A percentile compares a stretch with the other conserved stretches of the same genome.
Evolutionary conservation across 495 filamentous ascomycete genomes (phyloP).

Genomic region (Talaromyces trachyspermus): DNA sequence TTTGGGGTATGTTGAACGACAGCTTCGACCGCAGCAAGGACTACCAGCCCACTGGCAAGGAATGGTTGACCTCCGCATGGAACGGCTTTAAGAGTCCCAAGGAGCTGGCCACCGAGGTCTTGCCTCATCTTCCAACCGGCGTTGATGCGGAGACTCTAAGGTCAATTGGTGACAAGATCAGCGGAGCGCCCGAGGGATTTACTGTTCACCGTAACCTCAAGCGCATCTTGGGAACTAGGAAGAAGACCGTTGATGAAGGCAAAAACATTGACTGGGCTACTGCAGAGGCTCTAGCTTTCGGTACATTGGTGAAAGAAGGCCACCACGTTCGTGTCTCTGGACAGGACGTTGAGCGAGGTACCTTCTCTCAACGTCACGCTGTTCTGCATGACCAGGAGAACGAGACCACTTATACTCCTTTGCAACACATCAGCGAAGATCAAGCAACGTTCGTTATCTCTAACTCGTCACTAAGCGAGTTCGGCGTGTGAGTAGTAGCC

Average conservation of each 20-base stretch:
- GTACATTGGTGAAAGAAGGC: constrained; percentile 80
- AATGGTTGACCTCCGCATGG: constrained; percentile 98
- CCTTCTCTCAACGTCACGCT: constrained; percentile 96
- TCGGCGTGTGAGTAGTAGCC: constrained; percentile 56
- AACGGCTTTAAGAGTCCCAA: constrained; percentile 99
- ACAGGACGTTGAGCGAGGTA: constrained; percentile 98
- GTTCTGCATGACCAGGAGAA: constrained; percentile 95
- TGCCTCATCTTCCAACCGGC: constrained; percentile 86
- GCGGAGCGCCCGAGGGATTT: constrained; percentile 74
- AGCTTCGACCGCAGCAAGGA: constrained; percentile 96
- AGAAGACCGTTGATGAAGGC: constrained; percentile 88
- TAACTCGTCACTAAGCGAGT: constrained; percentile 96
- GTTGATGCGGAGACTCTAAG: constrained; percentile 61
- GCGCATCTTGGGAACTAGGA: constrained; percentile 84
- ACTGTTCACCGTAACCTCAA: constrained; percentile 87
- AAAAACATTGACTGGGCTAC: constrained; percentile 97
- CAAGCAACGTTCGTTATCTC: constrained; percentile 94
- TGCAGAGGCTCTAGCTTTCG: constrained; percentile 93
- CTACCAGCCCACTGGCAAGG: constrained; percentile 91
- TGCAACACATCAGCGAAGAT: constrained; percentile 78
- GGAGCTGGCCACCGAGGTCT: constrained; percentile 87
- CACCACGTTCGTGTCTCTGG: constrained; percentile 95
- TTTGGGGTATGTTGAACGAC: constrained; percentile 97
- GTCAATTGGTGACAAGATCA: constrained; percentile 72
- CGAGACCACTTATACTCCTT: constrained; percentile 85